Evolutionary conservation across 768 basidiomycete species (phyloP).

Genomic region (Mycena capillaripes): DNA sequence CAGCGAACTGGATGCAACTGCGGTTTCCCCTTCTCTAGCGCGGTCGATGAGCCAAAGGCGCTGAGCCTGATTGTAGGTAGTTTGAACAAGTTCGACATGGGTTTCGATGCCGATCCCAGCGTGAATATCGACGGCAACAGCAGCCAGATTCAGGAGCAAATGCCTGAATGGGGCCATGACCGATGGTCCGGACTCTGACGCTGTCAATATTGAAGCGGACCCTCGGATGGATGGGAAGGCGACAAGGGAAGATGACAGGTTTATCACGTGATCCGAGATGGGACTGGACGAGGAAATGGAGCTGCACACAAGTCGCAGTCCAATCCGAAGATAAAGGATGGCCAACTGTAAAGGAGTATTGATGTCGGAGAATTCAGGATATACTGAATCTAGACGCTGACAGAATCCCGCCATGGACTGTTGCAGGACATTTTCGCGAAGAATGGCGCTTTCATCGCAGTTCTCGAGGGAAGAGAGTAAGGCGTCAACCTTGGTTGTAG

Average conservation of each 20-base stretch:
- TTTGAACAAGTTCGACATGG: slow-evolving; percentile 56
- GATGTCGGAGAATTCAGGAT: slow-evolving; percentile 82
- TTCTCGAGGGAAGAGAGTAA: slow-evolving; percentile 57
- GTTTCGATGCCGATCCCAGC: slow-evolving; percentile 52
- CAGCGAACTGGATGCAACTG: slow-evolving; percentile 75
- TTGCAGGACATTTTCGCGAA: slow-evolving; percentile 82
- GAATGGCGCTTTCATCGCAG: slow-evolving; percentile 52
- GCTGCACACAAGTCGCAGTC: slow-evolving; percentile 67
- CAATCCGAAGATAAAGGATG: slow-evolving; percentile 76
- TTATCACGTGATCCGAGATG: slow-evolving; percentile 40
- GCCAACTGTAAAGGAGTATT: slow-evolving; percentile 75
- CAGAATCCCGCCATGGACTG: slow-evolving; percentile 84
- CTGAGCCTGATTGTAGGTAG: slow-evolving; percentile 76
- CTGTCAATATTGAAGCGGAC: slow-evolving; percentile 51
- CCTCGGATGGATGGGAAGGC: slow-evolving; percentile 69
- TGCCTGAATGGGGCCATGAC: slow-evolving; percentile 53
- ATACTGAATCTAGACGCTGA: slow-evolving; percentile 77
- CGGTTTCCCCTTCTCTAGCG: slow-evolving; percentile 74
- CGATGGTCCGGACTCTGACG: slow-evolving; percentile 43
- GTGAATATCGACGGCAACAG: slow-evolving; percentile 59
- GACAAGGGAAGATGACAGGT: slow-evolving; percentile 53
- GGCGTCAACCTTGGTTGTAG: slow-evolving; percentile 61
- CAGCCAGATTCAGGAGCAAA: slow-evolving; percentile 64
- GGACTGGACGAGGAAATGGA: slow-evolving; percentile 21
- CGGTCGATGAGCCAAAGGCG: slow-evolving; percentile 90